Percentiles rank a stretch among this genome's conserved stretches.
Conservation (phyloP, 2,329 filamentous ascomycete genomes). For the Neopestalotiopsis rosae region DNA sequence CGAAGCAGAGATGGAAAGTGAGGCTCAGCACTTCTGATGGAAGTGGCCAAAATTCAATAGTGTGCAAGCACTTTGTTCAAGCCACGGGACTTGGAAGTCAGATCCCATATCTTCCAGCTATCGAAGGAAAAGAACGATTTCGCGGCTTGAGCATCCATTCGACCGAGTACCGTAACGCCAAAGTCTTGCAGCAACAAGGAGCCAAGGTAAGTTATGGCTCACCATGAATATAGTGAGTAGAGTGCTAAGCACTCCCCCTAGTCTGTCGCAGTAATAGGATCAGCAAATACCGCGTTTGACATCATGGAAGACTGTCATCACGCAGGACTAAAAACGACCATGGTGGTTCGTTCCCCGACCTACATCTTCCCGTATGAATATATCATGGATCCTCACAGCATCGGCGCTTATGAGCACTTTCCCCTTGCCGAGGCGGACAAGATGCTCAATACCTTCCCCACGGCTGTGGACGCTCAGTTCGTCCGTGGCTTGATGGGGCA, state of each 20-base stretch:
- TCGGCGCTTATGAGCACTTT: constrained; percentile 36
- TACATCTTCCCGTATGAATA: constrained; percentile 40
- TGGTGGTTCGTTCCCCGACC: constrained; percentile 41
- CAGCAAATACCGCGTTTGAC: constrained; percentile 49
- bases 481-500: constrained; percentile 25
- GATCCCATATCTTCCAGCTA: constrained; percentile 29
- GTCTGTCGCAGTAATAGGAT: constrained; percentile 41
- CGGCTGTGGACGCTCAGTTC: constrained; percentile 28
- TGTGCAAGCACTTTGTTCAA: constrained; percentile 32
- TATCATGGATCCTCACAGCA: constrained; percentile 27
- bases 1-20: constrained; percentile 28
- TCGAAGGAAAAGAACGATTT: constrained; percentile 27
- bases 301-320: constrained; percentile 40
- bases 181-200: constrained; percentile 25
- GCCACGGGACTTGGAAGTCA: constrained; percentile 31
- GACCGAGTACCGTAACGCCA: constrained; percentile 25
- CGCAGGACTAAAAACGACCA: constrained; percentile 38
- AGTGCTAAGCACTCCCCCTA: not conserved
- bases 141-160: constrained; percentile 35
- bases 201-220: constrained; percentile 24
- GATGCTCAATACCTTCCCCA: constrained; percentile 23
- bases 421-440: constrained; percentile 30
- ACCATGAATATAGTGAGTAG: too few species aligned
- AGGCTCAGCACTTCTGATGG: not conserved
- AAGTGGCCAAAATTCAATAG: not conserved